A percentile compares a stretch with the other conserved stretches of the same genome.
These are phyloP conservation scores for Kwoniella shivajii DNA, from an alignment of 1,284 basidiomycete species.

Conservation along the genomic window DNA sequence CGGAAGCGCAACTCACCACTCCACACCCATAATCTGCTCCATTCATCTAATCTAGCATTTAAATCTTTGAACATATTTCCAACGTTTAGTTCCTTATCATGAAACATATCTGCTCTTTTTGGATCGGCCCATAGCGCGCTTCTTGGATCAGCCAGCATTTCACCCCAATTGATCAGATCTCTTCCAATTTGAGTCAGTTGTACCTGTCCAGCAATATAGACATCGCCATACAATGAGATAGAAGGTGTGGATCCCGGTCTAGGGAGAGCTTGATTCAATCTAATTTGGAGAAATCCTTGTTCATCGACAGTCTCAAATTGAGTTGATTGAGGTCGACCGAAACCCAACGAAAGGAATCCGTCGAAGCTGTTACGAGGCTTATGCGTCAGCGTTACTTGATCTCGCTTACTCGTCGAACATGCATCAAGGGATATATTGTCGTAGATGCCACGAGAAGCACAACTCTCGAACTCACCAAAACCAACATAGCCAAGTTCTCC, in stretches of 20 bases:
- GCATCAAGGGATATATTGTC: too few relatives aligned
- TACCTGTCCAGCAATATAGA: conserved; percentile 39
- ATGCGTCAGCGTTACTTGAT: background rate
- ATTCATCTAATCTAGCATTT: conserved; percentile 37
- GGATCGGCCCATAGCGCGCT: conserved; percentile 24
- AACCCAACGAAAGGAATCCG: conserved; percentile 38
- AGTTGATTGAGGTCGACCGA: conserved; percentile 37
- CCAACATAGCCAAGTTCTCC: conserved; percentile 41
- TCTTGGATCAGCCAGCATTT: conserved; percentile 30
- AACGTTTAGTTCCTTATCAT: conserved; percentile 26
- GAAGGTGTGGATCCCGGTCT: conserved; percentile 26
- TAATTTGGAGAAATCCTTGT: conserved; percentile 27
- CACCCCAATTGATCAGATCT: conserved; percentile 38
- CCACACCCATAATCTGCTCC: conserved; percentile 41
- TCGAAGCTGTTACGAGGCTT: conserved; percentile 32
- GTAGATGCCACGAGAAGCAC: too few relatives aligned
- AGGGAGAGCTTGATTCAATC: conserved; percentile 25
- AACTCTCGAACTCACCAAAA: conserved; percentile 27
- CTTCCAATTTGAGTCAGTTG: conserved; percentile 40
- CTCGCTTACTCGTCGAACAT: too few relatives aligned
- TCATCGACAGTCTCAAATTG: conserved; percentile 37
- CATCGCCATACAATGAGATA: conserved; percentile 37
- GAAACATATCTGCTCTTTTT: conserved; percentile 20
- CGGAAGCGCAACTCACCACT: conserved; percentile 23
- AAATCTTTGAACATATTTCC: conserved; percentile 35